These are phyloP conservation scores for Fraxinus velutina DNA, from an alignment of 305 asterid species.

Conservation along the genomic window DNA sequence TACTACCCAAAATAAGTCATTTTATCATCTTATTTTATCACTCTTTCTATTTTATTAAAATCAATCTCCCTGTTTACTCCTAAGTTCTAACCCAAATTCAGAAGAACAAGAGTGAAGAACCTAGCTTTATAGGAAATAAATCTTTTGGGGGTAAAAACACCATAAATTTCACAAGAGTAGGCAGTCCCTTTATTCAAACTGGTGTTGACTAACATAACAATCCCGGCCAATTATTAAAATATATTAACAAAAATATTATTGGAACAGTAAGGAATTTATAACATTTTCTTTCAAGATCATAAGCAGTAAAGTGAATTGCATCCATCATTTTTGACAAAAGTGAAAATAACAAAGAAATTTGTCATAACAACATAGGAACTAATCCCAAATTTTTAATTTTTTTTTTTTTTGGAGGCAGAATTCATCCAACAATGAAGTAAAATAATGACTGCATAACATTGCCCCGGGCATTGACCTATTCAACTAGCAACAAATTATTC, in stretches of 20 bases:
- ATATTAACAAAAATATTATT: background rate
- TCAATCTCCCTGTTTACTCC: background rate
- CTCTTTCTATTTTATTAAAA: background rate
- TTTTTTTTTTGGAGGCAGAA: background rate
- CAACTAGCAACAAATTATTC: background rate
- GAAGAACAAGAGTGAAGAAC: background rate
- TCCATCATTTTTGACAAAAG: background rate
- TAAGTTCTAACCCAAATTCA: background rate
- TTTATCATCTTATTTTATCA: background rate
- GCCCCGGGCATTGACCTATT: background rate
- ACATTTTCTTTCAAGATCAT: background rate
- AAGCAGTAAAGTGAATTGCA: background rate
- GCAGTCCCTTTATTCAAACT: background rate
- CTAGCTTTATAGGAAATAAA: background rate
- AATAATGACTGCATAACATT: background rate
- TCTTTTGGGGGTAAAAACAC: background rate
- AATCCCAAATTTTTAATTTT: background rate
- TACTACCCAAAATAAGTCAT: background rate
- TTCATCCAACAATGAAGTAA: background rate
- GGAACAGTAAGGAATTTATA: background rate
- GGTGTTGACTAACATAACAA: background rate
- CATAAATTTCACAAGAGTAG: background rate
- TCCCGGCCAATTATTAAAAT: background rate
- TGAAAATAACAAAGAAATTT: background rate
- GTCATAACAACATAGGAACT: background rate